A percentile compares a stretch with the other conserved stretches of the same genome.
Evolutionary conservation across 2,329 filamentous ascomycete genomes (phyloP).

Genomic region (Cordyceps tenuipes): DNA sequence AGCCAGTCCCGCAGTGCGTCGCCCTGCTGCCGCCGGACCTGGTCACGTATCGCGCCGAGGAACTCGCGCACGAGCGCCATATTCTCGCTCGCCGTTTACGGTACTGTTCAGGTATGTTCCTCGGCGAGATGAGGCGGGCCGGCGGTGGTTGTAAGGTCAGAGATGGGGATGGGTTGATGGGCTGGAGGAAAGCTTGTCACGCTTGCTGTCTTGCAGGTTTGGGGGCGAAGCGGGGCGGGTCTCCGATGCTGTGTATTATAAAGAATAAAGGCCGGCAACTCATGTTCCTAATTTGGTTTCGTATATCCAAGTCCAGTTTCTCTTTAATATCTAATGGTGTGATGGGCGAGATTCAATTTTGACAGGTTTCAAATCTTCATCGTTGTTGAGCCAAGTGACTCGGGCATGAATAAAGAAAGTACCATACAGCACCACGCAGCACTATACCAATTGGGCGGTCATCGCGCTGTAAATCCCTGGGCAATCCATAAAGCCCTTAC

Average conservation of each 20-base stretch:
- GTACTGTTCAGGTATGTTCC: background rate
- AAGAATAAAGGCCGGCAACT: background rate
- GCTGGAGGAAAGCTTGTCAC: background rate
- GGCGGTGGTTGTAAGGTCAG: too few species aligned
- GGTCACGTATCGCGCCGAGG: constrained; percentile 50
- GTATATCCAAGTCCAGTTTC: too few species aligned
- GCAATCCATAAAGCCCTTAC: too few species aligned
- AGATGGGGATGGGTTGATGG: background rate
- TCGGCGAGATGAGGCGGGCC: background rate
- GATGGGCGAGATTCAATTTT: too few species aligned
- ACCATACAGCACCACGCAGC: too few species aligned
- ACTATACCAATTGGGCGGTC: too few species aligned
- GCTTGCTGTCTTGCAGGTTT: background rate
- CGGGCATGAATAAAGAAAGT: too few species aligned
- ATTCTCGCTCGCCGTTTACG: background rate
- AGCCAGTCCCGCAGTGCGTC: constrained; percentile 60
- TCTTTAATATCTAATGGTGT: too few species aligned
- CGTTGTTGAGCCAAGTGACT: too few species aligned
- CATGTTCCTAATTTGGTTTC: background rate
- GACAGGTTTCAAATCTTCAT: too few species aligned
- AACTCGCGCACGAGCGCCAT: constrained; percentile 53
- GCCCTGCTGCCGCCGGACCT: constrained; percentile 55
- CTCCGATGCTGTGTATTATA: background rate
- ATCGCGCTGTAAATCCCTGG: too few species aligned
- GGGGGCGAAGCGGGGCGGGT: background rate